Evolutionary conservation across 305 asterid genomes (phyloP).

Genomic region (Ilex paraguariensis): DNA sequence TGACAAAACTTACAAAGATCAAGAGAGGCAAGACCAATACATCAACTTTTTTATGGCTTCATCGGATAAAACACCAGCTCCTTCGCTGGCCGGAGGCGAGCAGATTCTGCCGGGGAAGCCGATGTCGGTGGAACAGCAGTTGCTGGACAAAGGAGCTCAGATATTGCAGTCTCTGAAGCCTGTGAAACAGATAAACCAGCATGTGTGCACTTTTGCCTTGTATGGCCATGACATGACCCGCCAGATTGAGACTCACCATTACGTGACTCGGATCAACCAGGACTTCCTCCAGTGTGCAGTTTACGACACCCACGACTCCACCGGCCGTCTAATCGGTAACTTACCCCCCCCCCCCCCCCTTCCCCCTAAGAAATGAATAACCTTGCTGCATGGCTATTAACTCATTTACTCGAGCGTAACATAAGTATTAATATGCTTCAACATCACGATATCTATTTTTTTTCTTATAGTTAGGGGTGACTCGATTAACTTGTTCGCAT

Average conservation of each 20-base stretch:
- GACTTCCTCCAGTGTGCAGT: conserved; percentile 83
- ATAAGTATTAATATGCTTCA: background rate
- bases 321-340: conserved; percentile 65
- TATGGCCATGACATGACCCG: conserved; percentile 82
- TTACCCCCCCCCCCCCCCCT: background rate
- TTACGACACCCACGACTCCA: conserved; percentile 61
- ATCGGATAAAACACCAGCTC: background rate
- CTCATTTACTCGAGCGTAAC: background rate
- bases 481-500: background rate
- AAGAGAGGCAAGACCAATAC: too few relatives aligned
- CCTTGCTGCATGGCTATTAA: background rate
- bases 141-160: conserved; percentile 70
- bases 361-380: background rate
- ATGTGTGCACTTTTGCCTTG: conserved; percentile 72
- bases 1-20: too few relatives aligned
- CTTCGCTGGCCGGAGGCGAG: background rate
- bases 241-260: conserved; percentile 75
- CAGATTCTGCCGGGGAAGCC: conserved; percentile 5
- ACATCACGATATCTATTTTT: too few relatives aligned
- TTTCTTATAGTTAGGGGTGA: background rate
- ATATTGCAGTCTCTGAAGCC: conserved; percentile 71
- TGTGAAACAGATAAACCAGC: conserved; percentile 59
- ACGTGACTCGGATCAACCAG: conserved; percentile 47
- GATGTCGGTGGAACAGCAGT: conserved; percentile 44
- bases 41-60: background rate